A percentile compares a stretch with the other conserved stretches of the same genome.
Evolutionary conservation across 2,329 filamentous ascomycete genomes (phyloP).

Genomic region (Venturia asperata): DNA sequence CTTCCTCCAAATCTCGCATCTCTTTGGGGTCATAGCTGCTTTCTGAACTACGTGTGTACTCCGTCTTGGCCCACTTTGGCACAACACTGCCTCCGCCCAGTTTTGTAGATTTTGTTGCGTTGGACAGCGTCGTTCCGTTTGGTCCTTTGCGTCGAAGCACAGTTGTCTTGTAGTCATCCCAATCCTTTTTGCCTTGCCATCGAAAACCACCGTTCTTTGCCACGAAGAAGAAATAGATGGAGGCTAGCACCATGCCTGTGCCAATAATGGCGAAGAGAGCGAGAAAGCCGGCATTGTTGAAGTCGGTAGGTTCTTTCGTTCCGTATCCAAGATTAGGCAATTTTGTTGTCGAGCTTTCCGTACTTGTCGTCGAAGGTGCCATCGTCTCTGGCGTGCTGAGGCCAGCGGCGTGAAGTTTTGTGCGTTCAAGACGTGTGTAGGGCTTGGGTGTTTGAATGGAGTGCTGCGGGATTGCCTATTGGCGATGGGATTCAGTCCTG

Average conservation of each 20-base stretch:
- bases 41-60: constrained; percentile 39
- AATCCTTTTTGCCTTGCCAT: constrained; percentile 66
- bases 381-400: constrained; percentile 4
- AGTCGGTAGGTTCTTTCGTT: constrained; percentile 30
- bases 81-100: constrained; percentile 80
- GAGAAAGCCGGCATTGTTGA: constrained; percentile 59
- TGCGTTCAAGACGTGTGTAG: not conserved
- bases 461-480: constrained; percentile 5
- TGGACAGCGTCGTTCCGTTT: constrained; percentile 77
- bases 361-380: not conserved
- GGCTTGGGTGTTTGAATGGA: not conserved
- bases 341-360: not conserved
- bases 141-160: constrained; percentile 83
- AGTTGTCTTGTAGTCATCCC: constrained; percentile 97
- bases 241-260: constrained; percentile 62
- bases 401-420: not conserved
- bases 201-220: constrained; percentile 92
- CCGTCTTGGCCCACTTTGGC: constrained; percentile 24
- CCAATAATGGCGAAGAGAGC: constrained; percentile 81
- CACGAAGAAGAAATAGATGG: constrained; percentile 99
- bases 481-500: not conserved
- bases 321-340: constrained; percentile 29
- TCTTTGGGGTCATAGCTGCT: constrained; percentile 32
- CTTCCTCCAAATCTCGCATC: constrained; percentile 35
- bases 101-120: constrained; percentile 73